Evolutionary conservation across 495 filamentous ascomycete species (phyloP).

Genomic region (Cairneyella variabilis): DNA sequence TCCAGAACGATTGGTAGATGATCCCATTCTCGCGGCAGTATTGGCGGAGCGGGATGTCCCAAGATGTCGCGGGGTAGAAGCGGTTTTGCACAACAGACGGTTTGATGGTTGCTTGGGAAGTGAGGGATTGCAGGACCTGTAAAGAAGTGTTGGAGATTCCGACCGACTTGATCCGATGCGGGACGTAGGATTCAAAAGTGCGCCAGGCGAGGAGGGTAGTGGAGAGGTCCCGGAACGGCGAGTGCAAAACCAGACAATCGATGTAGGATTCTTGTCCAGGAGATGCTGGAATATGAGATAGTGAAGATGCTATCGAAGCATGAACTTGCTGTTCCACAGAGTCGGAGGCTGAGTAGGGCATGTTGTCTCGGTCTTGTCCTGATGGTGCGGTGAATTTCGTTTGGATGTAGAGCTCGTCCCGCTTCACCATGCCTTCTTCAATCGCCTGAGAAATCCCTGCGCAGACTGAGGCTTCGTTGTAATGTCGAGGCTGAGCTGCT

Average conservation of each 20-base stretch:
- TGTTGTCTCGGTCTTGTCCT: constrained; percentile 54
- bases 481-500: constrained; percentile 75
- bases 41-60: constrained; percentile 55
- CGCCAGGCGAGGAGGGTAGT: constrained; percentile 64
- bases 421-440: constrained; percentile 48
- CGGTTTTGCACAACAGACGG: constrained; percentile 74
- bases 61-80: constrained; percentile 56
- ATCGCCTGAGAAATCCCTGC: constrained; percentile 58
- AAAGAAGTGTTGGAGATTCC: constrained; percentile 70
- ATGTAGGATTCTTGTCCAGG: constrained; percentile 52
- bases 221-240: constrained; percentile 51
- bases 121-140: constrained; percentile 48
- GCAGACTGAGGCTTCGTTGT: constrained; percentile 69
- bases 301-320: constrained; percentile 60
- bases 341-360: constrained; percentile 54
- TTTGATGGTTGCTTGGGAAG: constrained; percentile 40
- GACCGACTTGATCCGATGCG: constrained; percentile 55
- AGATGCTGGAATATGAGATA: constrained; percentile 54
- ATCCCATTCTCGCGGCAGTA: constrained; percentile 60
- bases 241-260: constrained; percentile 71
- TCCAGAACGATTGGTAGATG: constrained; percentile 78
- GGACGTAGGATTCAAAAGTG: constrained; percentile 60
- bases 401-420: constrained; percentile 67
- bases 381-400: constrained; percentile 70
- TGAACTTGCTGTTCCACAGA: constrained; percentile 58